Base-by-base conservation (phyloP, 148 eudicot species). In the Rhododendron griersonianum region DNA sequence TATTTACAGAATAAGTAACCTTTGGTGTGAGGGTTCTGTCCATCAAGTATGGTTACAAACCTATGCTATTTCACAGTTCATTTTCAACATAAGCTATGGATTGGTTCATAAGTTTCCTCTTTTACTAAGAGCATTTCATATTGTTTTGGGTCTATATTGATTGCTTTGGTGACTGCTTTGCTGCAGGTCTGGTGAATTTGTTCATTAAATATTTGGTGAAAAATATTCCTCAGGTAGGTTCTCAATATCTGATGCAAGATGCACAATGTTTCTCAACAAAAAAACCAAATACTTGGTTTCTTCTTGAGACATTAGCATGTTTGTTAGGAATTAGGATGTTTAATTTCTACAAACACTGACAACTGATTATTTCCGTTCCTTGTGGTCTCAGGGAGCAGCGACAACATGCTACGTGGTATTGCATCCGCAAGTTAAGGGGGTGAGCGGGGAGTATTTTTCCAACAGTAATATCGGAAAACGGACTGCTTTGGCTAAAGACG, bases 191-290 rank as follows among this genome's bases (percentile, higher is more conserved):
- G 35, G 3, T 67, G 74, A 67, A 67, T 78, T 75, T 88, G 48
- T 79, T 93, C 21, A 94, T 94, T 2, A 96, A 92, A 85, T 89
- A 90, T 80, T 87, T 94, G 75, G 91, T 96, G 21, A 96, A 96
- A 89, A 91, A 91, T 81, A 84, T 84, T 76, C 89, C 89, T 41
- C 98, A 96, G 93, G 98, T 96, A 39, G 73, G 79, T 87, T 89
- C 71, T 78, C 16, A 63, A 63, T 73, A 30, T 67, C 3, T 83
- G n/a, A 10, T 18, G 35, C 37, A 75, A 79, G 39, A 35, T 33
- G 13, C 48, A 33, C 18, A 71, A 19, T 0, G 8, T 53, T 59
- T 19, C 48, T 18, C 37, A 11, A 15, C 23, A 6, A 21, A 21
- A 23, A 59, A 59, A 18, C n/a, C n/a, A 59, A 41, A 7, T 21